Evolutionary conservation across 1,284 basidiomycete genomes (phyloP), one percentile per base, ranked within the genome.

Genomic region (Agaricales sp.): DNA sequence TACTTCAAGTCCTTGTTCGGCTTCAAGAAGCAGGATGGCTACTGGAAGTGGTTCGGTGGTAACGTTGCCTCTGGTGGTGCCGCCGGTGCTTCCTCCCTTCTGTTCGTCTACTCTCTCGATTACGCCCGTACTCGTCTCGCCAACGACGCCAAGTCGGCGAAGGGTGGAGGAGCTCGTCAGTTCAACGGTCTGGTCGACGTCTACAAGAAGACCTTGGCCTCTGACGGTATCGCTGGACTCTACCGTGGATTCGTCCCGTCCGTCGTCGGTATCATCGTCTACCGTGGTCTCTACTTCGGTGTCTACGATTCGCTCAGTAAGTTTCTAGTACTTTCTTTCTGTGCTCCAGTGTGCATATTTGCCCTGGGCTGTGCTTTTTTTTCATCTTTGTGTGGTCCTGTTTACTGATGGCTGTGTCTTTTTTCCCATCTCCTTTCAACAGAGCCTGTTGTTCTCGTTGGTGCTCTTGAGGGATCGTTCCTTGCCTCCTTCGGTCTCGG

Each of bases 21-120:
- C 57, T 91, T 90, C 79, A 91, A 87, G 74, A 91, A 91, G 75
- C 71, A 67, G 37, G 89, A 91, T 0, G 88, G 89, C 51, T 92
- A 92, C 74, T 89, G 87, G 86, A 88, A 61, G 65, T 92, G 88
- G 88, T 91, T 92, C 62, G 86, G 68, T 67, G 89, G 89, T 59
- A 95, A 95, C 67, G 82, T 97, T 58, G 92, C 92, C 47, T 95
- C 92, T 59, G 94, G 94, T 91, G 92, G 86, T 82, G 92, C 87
- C 59, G 92, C 92, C 66, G 92, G 92, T 85, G 92, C 92, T 54
- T 88, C 92, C 4, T 97, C 94, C 30, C 74, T 95, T 50, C 84
- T 97, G 65, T 96, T 97, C 69, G 93, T 96, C 67, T 96, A 97
- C 82, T 95, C 93, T 35, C 84, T 97, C 55, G 93, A 96, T 63